A percentile compares a stretch with the other conserved stretches of the same genome.
These are phyloP conservation scores for Calonectria naviculata DNA, from an alignment of 2,329 filamentous ascomycete species.

Conservation along the genomic window DNA sequence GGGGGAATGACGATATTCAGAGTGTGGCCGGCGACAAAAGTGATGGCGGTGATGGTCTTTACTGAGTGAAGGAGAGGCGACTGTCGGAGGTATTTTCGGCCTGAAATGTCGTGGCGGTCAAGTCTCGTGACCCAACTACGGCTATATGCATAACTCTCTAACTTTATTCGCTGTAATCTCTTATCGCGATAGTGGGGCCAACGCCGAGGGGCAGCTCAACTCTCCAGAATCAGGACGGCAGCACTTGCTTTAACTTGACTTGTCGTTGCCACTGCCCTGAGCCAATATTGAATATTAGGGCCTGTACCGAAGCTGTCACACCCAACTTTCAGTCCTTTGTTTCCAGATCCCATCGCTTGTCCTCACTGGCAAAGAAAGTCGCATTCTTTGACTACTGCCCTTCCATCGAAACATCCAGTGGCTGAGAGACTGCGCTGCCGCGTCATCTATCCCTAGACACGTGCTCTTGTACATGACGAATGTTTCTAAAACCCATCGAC, in stretches of 20 bases:
- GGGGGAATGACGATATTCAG: constrained; percentile 27
- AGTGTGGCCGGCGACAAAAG: constrained; percentile 21
- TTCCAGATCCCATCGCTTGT: too few species aligned
- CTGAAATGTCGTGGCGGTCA: constrained; percentile 37
- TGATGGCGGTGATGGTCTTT: constrained; percentile 18
- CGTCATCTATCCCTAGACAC: constrained; percentile 15
- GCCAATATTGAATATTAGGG: constrained; percentile 1
- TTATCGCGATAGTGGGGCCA: constrained; percentile 35
- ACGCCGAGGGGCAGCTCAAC: constrained; percentile 23
- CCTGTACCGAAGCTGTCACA: neutral
- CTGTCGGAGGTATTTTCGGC: constrained; percentile 39
- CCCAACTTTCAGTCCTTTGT: neutral
- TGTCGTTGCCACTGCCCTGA: constrained; percentile 6
- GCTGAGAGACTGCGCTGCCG: constrained; percentile 3
- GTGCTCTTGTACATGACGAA: constrained; percentile 70
- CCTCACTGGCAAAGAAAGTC: neutral
- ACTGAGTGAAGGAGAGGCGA: constrained; percentile 21
- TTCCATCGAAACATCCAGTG: neutral
- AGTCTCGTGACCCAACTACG: constrained; percentile 38
- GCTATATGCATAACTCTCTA: constrained; percentile 15
- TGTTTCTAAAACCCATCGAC: constrained; percentile 97
- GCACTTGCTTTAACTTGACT: constrained; percentile 14
- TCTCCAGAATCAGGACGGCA: constrained; percentile 25
- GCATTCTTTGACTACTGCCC: neutral
- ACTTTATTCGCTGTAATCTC: constrained; percentile 4